Conservation (phyloP, 305 asterid genomes). For the Fraxinus sp. region DNA sequence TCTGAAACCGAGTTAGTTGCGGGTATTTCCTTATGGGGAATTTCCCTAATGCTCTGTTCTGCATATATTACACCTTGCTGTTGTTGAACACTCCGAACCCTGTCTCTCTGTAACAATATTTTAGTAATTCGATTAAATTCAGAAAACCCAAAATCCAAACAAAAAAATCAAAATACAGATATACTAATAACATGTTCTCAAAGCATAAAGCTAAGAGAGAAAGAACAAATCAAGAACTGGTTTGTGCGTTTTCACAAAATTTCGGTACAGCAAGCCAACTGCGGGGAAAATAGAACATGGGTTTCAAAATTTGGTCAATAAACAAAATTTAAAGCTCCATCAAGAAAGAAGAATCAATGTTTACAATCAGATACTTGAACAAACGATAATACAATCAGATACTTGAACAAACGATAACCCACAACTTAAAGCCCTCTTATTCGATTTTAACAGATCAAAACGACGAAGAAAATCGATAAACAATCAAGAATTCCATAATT, state of each 20-base stretch:
- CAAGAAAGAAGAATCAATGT: not conserved
- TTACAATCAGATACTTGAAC: not conserved
- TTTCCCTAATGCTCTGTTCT: slow-evolving; percentile 30
- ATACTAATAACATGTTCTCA: not conserved
- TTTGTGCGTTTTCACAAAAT: not conserved
- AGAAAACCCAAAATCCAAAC: slow-evolving; percentile 1
- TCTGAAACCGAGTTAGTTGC: slow-evolving; percentile 34
- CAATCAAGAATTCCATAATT: not conserved
- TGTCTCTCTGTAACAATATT: slow-evolving; percentile 30
- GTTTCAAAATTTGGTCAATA: not conserved
- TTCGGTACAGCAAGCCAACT: not conserved
- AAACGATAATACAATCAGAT: not conserved
- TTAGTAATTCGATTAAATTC: not conserved
- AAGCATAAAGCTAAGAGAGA: not conserved
- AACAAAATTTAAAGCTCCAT: not conserved
- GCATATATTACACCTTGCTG: slow-evolving; percentile 17
- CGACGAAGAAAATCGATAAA: not conserved
- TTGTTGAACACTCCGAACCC: slow-evolving; percentile 16
- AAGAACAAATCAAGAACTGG: not conserved
- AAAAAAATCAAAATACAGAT: not conserved
- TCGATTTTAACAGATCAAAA: not conserved
- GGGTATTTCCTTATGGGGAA: slow-evolving; percentile 11
- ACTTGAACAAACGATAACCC: not conserved
- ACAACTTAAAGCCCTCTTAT: not conserved
- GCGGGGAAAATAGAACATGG: not conserved